A percentile compares a stretch with the other conserved stretches of the same genome.
Evolutionary conservation across 441 rosid genomes (phyloP).

Genomic region (Isatis lusitanica): DNA sequence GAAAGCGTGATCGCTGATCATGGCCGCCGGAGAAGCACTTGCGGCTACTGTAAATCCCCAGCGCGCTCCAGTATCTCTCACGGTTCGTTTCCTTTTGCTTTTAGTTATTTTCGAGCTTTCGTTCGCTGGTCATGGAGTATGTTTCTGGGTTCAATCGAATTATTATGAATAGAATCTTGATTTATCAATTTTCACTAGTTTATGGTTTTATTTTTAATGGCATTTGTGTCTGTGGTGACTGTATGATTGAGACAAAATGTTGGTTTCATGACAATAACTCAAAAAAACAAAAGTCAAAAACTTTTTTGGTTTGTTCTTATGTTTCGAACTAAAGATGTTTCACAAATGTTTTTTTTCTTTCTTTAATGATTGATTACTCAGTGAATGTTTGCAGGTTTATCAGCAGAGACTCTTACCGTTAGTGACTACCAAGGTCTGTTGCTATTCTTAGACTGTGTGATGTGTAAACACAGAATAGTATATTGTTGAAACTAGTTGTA

Average conservation of each 20-base stretch:
- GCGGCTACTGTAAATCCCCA: constrained; percentile 78
- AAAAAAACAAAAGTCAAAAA: not conserved
- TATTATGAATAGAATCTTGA: not conserved
- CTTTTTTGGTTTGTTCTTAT: not conserved
- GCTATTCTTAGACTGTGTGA: not conserved
- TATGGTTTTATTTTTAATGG: not conserved
- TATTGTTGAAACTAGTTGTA: not conserved
- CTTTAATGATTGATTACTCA: not conserved
- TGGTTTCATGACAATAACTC: not conserved
- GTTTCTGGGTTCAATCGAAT: not conserved
- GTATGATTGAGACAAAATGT: not conserved
- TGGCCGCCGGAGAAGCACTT: constrained; percentile 54
- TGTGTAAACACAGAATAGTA: not conserved
- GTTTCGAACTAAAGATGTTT: not conserved
- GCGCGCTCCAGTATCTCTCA: constrained; percentile 58
- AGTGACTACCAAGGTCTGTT: constrained; percentile 86
- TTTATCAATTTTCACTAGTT: not conserved
- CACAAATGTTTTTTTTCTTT: not conserved
- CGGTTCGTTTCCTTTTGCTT: constrained; percentile 46
- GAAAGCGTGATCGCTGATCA: constrained; percentile 68
- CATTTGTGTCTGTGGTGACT: not conserved
- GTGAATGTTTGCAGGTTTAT: constrained; percentile 53
- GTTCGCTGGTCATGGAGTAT: not conserved
- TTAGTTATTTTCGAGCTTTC: not conserved
- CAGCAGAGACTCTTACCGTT: constrained; percentile 68